Conservation (phyloP, 768 basidiomycete genomes). For the Xerocomus spinulosus region DNA sequence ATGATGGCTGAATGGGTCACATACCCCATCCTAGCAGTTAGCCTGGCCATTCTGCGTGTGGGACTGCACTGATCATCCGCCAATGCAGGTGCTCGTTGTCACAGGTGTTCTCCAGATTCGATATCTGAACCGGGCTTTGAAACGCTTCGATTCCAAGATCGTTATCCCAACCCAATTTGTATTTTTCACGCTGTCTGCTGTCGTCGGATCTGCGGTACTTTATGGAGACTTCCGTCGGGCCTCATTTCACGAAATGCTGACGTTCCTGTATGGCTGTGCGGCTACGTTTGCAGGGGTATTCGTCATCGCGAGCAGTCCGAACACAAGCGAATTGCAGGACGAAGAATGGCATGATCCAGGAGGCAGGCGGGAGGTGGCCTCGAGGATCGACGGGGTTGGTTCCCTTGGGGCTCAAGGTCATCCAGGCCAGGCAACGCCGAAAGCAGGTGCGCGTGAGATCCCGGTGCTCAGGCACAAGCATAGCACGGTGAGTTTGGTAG, state of each 20-base stretch:
- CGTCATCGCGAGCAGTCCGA: conserved; percentile 70
- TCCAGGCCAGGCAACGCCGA: conserved; percentile 48
- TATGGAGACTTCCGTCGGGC: conserved; percentile 90
- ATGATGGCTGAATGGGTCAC: conserved; percentile 80
- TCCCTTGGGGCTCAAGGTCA: conserved; percentile 26
- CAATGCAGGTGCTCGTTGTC: conserved; percentile 54
- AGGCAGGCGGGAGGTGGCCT: conserved; percentile 24
- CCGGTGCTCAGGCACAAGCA: conserved; percentile 48
- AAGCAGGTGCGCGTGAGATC: conserved; percentile 36
- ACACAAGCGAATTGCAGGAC: conserved; percentile 27
- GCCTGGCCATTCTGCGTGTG: conserved; percentile 15
- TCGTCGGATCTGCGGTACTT: conserved; percentile 87
- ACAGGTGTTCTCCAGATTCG: conserved; percentile 83
- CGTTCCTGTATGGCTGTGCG: conserved; percentile 80
- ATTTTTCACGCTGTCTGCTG: conserved; percentile 88
- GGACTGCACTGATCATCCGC: conserved; percentile 6
- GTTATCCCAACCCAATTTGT: conserved; percentile 97
- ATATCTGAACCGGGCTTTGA: conserved; percentile 82
- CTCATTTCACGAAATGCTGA: conserved; percentile 75
- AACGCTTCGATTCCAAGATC: conserved; percentile 91
- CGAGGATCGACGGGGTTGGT: conserved; percentile 25
- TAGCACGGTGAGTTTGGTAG: conserved; percentile 59
- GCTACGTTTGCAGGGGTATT: conserved; percentile 91
- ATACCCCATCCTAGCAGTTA: conserved; percentile 70
- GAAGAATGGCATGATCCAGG: conserved; percentile 32